Evolutionary conservation across 441 rosid species (phyloP), one percentile per base, ranked within the genome.

Genomic region (Sinapis alba): DNA sequence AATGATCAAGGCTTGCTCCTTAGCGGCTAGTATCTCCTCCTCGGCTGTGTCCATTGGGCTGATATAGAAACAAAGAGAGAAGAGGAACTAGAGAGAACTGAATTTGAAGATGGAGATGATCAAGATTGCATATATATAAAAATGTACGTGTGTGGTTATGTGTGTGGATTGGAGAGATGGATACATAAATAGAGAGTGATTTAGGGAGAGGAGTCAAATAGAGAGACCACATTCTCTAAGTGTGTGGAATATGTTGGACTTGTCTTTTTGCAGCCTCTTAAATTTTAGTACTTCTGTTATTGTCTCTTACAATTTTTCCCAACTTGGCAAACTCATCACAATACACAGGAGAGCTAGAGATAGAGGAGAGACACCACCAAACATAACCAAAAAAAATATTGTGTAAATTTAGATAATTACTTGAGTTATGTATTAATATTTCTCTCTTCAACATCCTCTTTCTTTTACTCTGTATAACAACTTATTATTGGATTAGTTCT

Each of bases 21-120:
- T 78, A 16, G 81, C 72, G 62, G 70, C 82, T 13, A 56, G 16
- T 61, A 75, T 53, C 30, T 50, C 83, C 61, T 81, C 84, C 69
- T 78, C 86, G 3, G 80, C 68, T 61, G 87, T 78, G 72, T 88
- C 92, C 92, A 85, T 87, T 61, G 36, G 41, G 41, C 21, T 67
- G 36, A 70, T 27, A 73, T 21, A 79, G 45, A 53, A 71, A 74
- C 38, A 23, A 79, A 80, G 28, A 53, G 21, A 27, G 16, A 58
- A 76, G 43, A 71, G 60, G 66, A 45, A 47, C 56, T 0, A 53
- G 28, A 72, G 56, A 51, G 62, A 57, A 30, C 23, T n/a, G 20
- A 38, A 66, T 38, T 69, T 27, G 61, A 32, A 76, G 75, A 69
- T 56, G 76, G 30, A 71, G 36, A 57, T 43, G 76, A 64, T 30